These are phyloP conservation scores for Zygoascus hellenicus DNA, from an alignment of 1,139 yeast genomes.

Conservation along the genomic window DNA sequence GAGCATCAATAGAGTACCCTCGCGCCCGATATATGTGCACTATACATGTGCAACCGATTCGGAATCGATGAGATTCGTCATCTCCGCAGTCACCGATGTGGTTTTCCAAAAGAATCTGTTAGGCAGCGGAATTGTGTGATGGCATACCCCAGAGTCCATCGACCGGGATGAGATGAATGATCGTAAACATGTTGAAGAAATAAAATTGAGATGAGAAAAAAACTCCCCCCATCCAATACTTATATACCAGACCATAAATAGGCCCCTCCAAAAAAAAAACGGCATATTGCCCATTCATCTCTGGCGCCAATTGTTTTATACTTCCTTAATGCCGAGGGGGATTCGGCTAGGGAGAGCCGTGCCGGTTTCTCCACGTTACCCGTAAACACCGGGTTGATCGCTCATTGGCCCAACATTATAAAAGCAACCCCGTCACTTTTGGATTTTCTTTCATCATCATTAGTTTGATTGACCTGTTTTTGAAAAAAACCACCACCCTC, in stretches of 20 bases:
- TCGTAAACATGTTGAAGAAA: background rate
- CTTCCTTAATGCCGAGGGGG: background rate
- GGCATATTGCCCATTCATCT: too few species aligned
- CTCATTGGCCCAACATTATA: slow-evolving; percentile 7
- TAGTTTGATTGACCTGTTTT: background rate
- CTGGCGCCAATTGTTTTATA: too few species aligned
- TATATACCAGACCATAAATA: too few species aligned
- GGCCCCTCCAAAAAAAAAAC: too few species aligned
- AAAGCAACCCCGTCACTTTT: slow-evolving; percentile 5
- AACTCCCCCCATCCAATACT: too few species aligned
- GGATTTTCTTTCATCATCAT: slow-evolving; percentile 7
- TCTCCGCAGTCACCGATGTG: slow-evolving; percentile 89
- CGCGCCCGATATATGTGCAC: slow-evolving; percentile 80
- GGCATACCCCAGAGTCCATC: background rate
- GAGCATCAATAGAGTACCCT: slow-evolving; percentile 50
- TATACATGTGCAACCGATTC: slow-evolving; percentile 96
- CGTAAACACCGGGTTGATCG: slow-evolving; percentile 1
- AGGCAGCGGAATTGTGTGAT: slow-evolving; percentile 70
- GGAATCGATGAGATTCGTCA: slow-evolving; percentile 76
- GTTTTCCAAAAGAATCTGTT: slow-evolving; percentile 77
- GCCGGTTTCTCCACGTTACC: slow-evolving; percentile 9
- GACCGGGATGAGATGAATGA: background rate
- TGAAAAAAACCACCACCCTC: background rate
- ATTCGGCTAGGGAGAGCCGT: background rate
- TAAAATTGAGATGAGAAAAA: background rate